Evolutionary conservation across 805 yeast genomes (phyloP).

Genomic region (Nadsonia fulvescens): DNA sequence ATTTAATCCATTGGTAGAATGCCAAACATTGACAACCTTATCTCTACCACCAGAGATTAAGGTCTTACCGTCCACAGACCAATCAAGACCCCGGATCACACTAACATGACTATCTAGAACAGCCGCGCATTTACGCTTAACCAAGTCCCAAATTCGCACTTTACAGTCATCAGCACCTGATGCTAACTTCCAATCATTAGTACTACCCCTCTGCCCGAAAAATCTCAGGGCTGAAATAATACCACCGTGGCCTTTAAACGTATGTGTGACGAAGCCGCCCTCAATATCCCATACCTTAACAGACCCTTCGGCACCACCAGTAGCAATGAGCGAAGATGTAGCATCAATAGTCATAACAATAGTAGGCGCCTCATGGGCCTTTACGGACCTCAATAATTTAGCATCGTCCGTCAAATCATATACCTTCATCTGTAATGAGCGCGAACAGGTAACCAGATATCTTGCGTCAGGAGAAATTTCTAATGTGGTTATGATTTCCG

Average conservation of each 20-base stretch:
- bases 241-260: slow-evolving; percentile 84
- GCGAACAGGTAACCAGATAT: slow-evolving; percentile 54
- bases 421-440: slow-evolving; percentile 64
- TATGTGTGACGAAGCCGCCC: slow-evolving; percentile 76
- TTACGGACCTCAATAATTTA: slow-evolving; percentile 14
- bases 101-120: slow-evolving; percentile 57
- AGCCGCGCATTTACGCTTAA: slow-evolving; percentile 47
- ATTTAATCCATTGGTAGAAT: slow-evolving; percentile 30
- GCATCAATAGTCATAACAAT: slow-evolving; percentile 60
- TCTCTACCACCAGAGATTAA: slow-evolving; percentile 84
- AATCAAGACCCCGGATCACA: slow-evolving; percentile 74
- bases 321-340: slow-evolving; percentile 72
- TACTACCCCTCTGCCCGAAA: slow-evolving; percentile 45
- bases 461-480: slow-evolving; percentile 61
- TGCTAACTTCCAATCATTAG: slow-evolving; percentile 56
- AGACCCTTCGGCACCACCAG: slow-evolving; percentile 91
- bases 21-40: slow-evolving; percentile 47
- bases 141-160: slow-evolving; percentile 45
- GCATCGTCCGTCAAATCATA: slow-evolving; percentile 27
- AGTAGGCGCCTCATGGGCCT: slow-evolving; percentile 51
- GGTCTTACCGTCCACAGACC: slow-evolving; percentile 31
- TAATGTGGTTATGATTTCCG: slow-evolving; percentile 58
- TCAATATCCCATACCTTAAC: slow-evolving; percentile 85
- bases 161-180: slow-evolving; percentile 47
- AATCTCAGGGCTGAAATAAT: slow-evolving; percentile 63